These are phyloP conservation scores for Pythium brachiatum DNA, from an alignment of 352 stramenopile genomes.

Conservation along the genomic window DNA sequence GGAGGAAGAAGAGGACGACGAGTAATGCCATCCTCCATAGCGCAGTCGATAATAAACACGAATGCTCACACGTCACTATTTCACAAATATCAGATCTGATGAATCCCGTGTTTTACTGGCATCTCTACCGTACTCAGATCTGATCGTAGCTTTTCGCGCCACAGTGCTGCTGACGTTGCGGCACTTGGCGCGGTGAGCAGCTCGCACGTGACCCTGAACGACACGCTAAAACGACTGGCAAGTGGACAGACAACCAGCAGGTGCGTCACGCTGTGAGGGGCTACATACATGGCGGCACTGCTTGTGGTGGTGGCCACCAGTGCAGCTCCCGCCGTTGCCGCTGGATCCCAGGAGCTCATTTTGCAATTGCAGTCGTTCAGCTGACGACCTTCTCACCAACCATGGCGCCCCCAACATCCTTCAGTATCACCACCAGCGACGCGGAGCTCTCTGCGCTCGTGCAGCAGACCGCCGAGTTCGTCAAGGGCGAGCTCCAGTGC, in stretches of 20 bases:
- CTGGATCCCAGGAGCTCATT: background rate
- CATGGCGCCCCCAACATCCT: slow-evolving; percentile 26
- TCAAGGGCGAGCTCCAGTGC: slow-evolving; percentile 60
- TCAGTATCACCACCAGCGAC: slow-evolving; percentile 16
- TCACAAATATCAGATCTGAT: background rate
- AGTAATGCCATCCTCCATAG: background rate
- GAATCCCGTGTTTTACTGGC: background rate
- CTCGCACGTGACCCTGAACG: background rate
- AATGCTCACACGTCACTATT: background rate
- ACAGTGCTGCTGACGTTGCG: slow-evolving; percentile 8
- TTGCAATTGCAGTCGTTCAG: background rate
- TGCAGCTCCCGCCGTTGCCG: too few relatives aligned
- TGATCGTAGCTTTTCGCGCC: slow-evolving; percentile 7
- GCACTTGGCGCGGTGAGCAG: slow-evolving; percentile 21
- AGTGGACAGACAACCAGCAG: background rate
- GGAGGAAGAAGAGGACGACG: slow-evolving; percentile 9
- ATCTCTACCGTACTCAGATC: background rate
- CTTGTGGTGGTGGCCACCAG: too few relatives aligned
- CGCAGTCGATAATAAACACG: too few relatives aligned
- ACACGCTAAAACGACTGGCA: background rate
- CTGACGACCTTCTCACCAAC: background rate
- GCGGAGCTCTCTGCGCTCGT: slow-evolving; percentile 44
- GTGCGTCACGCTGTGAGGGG: background rate
- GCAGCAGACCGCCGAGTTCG: slow-evolving; percentile 67
- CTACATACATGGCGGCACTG: too few relatives aligned